Base-by-base conservation (phyloP, 148 eudicot species). In the Euryodendron excelsum region DNA sequence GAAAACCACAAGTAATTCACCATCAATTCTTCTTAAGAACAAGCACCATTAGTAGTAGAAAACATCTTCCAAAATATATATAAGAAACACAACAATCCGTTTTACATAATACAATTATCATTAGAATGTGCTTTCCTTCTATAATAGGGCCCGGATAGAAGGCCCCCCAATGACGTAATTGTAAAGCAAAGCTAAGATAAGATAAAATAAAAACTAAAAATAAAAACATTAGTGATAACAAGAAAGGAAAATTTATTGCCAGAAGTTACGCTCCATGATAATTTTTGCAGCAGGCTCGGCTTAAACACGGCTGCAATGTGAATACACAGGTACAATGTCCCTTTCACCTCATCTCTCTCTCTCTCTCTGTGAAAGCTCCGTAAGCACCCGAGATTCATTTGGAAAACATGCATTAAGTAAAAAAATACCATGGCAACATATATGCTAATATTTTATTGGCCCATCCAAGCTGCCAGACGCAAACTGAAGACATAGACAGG, bases 401-500 rank as follows among this genome's bases (percentile, higher is more conserved):
- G n/a, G 7, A 21, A 63, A 70, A 71, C 10, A 4, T 7, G 28
- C 12, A 56, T 59, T 44, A 33, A 12, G 27, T 41, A n/a, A n/a
- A 21, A 58, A 63, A 8, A 25, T 18, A 48, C 23, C 77, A 72
- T 13, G n/a, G 28, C n/a, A 41, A 75, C n/a, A 27, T 30, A 17
- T 2, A 47, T 28, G 80, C 56, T 91, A 94, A 75, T 94, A 94
- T 77, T 85, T 90, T 72, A 94, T 92, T 23, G 98, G 94, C 33
- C 98, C 98, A 81, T 94, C 96, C 91, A 94, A 87, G 87, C 88
- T 92, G 83, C 98, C 98, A 30, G 97, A 84, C 58, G 93, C 98
- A 85, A 94, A 94, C 96, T 94, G 90, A n/a, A 63, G 61, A 84
- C 28, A 47, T 58, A 73, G n/a, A 64, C 27, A 82, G 61, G 25